Evolutionary conservation across 2,329 filamentous ascomycete genomes (phyloP).

Genomic region (Fusarium falciforme): DNA sequence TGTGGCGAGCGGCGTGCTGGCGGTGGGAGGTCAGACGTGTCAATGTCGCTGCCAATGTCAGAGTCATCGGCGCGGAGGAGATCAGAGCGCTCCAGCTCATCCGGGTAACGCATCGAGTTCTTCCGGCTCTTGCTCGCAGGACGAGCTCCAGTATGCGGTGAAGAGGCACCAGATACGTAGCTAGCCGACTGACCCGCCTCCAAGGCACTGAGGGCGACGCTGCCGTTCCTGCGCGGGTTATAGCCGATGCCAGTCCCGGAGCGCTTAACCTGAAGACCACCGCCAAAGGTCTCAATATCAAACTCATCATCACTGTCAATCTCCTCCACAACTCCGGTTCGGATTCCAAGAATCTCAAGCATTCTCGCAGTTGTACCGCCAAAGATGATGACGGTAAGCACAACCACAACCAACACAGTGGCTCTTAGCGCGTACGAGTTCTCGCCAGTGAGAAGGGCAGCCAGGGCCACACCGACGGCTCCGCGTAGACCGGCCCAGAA

Average conservation of each 20-base stretch:
- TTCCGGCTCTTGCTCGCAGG: constrained; percentile 65
- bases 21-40: constrained; percentile 74
- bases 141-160: constrained; percentile 57
- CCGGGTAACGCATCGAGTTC: constrained; percentile 55
- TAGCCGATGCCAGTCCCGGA: constrained; percentile 82
- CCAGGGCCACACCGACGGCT: constrained; percentile 93
- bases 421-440: constrained; percentile 88
- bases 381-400: constrained; percentile 98
- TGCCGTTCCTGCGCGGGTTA: constrained; percentile 74
- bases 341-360: constrained; percentile 96
- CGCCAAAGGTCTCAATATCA: constrained; percentile 84
- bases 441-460: constrained; percentile 84
- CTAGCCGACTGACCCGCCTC: constrained; percentile 53
- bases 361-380: constrained; percentile 97
- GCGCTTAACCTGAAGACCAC: constrained; percentile 83
- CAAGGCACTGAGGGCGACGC: constrained; percentile 68
- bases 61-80: constrained; percentile 65
- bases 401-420: constrained; percentile 96
- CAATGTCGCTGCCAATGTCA: constrained; percentile 72
- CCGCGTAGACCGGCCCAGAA: constrained; percentile 98
- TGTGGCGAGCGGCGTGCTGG: constrained; percentile 62
- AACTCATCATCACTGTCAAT: constrained; percentile 99
- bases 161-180: constrained; percentile 66
- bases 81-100: constrained; percentile 67
- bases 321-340: constrained; percentile 95